Evolutionary conservation across 495 filamentous ascomycete genomes (phyloP), one percentile per base, ranked within the genome.

Genomic region (Corynascus novoguineensis): DNA sequence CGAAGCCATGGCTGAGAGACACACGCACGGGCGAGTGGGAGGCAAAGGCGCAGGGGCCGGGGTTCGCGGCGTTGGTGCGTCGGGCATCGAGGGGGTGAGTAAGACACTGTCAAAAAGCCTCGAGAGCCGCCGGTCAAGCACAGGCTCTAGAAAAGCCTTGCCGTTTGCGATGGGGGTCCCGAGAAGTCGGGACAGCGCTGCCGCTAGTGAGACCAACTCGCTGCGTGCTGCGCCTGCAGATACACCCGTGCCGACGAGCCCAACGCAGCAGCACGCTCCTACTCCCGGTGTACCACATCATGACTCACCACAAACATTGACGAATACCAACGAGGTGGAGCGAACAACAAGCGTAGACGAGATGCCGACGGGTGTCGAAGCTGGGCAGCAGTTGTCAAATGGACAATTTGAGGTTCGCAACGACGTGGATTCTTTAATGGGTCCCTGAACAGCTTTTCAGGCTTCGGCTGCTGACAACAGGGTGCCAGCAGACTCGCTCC

Each of bases 81-180:
- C 75, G 48, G 78, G 77, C 29, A 86, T 89, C 51, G 84, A 88
- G 44, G 83, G 83, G 31, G 84, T 84, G 28, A 86, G 82, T 55
- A 88, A 87, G 70, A 90, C 87, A 14, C 78, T 96, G 8, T 88
- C 83, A 53, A 90, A 86, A 71, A 93, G 87, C 66, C 81, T 97
- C 10, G 91, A 97, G 68, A 95, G 88, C 69, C 83, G 92, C 37
- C 84, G 92, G 24, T 92, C 89, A 63, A 96, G 90, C 67, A 85
- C 86, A 32, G 85, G 80, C 58, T 92, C 87, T 44, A 89, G 83
- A 71, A 90, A 89, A 63, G 85, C 73, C 53, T 59, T 75, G 34
- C 74, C 76, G 15, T 75, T 80, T 58, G 70, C 71, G 60, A 68
- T 70, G 46, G 62, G 71, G 11, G 67, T 57, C 4, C 75, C 67